A percentile compares a stretch with the other conserved stretches of the same genome.
Evolutionary conservation across 2,329 filamentous ascomycete genomes (phyloP).

Genomic region (Falciphora oryzae): DNA sequence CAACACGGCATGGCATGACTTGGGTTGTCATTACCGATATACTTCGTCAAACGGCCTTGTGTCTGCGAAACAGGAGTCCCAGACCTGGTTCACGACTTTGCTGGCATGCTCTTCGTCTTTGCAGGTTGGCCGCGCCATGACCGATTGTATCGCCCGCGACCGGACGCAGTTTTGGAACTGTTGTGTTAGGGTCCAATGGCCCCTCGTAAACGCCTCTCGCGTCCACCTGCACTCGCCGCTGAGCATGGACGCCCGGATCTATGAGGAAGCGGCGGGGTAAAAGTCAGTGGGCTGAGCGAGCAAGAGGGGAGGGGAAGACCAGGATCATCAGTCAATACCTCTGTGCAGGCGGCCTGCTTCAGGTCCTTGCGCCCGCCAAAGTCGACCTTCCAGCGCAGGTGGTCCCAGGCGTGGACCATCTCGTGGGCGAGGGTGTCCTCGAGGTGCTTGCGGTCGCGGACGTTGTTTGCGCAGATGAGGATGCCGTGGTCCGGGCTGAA

Average conservation of each 20-base stretch:
- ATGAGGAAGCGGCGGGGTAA: constrained; percentile 8
- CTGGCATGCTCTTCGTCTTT: constrained; percentile 81
- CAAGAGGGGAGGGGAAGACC: not conserved
- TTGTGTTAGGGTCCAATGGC: constrained; percentile 83
- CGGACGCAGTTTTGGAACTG: constrained; percentile 93
- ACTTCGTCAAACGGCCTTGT: constrained; percentile 96
- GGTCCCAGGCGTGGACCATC: constrained; percentile 97
- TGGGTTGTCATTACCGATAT: constrained; percentile 55
- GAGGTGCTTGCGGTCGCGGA: constrained; percentile 71
- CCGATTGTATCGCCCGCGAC: constrained; percentile 69
- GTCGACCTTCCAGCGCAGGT: constrained; percentile 85
- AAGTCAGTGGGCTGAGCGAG: not conserved
- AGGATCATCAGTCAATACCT: constrained; percentile 49
- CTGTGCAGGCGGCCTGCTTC: constrained; percentile 87
- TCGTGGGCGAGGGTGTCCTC: constrained; percentile 96
- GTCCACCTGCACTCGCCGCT: constrained; percentile 91
- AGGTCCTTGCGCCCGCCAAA: constrained; percentile 65
- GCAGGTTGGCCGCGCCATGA: constrained; percentile 71
- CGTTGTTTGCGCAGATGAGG: constrained; percentile 85
- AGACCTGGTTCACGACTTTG: constrained; percentile 93
- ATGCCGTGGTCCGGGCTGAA: constrained; percentile 87
- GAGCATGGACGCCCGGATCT: constrained; percentile 90
- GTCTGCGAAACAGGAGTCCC: constrained; percentile 93
- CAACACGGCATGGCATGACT: not conserved
- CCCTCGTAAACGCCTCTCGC: constrained; percentile 76